Evolutionary conservation across 2,329 filamentous ascomycete species (phyloP).

Genomic region (Xylogone sp.): DNA sequence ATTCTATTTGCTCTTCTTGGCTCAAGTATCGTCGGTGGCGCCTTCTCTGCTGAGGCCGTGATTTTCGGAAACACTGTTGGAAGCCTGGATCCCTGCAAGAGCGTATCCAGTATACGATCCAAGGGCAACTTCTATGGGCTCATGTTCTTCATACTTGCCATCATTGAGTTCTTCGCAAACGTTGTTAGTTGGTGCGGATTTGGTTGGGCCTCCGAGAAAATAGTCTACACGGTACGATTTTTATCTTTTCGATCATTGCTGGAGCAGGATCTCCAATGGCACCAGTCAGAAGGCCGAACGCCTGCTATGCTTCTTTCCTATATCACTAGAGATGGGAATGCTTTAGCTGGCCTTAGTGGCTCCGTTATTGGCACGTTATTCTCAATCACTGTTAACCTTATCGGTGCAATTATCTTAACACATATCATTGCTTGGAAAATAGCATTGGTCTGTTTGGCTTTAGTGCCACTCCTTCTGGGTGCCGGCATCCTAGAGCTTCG

Average conservation of each 20-base stretch:
- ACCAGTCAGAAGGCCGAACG: constrained; percentile 61
- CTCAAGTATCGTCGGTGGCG: constrained; percentile 50
- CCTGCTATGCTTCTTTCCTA: constrained; percentile 60
- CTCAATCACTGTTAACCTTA: constrained; percentile 63
- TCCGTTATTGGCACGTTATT: constrained; percentile 67
- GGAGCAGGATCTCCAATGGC: constrained; percentile 66
- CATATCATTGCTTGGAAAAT: constrained; percentile 74
- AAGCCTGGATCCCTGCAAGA: constrained; percentile 44
- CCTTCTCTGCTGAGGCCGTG: constrained; percentile 50
- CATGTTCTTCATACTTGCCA: constrained; percentile 46
- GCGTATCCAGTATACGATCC: constrained; percentile 16
- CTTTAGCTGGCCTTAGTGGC: constrained; percentile 64
- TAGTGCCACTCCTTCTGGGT: constrained; percentile 65
- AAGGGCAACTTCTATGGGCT: constrained; percentile 34
- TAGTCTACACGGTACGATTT: constrained; percentile 60
- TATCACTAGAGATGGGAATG: constrained; percentile 66
- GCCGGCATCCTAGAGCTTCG: constrained; percentile 66
- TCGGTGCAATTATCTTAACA: constrained; percentile 63
- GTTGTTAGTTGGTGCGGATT: constrained; percentile 50
- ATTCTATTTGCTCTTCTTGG: constrained; percentile 38
- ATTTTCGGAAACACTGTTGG: constrained; percentile 50
- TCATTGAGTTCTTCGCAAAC: constrained; percentile 60
- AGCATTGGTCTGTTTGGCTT: constrained; percentile 64
- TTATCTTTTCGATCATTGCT: constrained; percentile 62
- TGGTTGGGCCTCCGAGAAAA: constrained; percentile 57